Evolutionary conservation across 352 stramenopile species (phyloP), one percentile per base, ranked within the genome.

Genomic region (Plasmopara halstedii): DNA sequence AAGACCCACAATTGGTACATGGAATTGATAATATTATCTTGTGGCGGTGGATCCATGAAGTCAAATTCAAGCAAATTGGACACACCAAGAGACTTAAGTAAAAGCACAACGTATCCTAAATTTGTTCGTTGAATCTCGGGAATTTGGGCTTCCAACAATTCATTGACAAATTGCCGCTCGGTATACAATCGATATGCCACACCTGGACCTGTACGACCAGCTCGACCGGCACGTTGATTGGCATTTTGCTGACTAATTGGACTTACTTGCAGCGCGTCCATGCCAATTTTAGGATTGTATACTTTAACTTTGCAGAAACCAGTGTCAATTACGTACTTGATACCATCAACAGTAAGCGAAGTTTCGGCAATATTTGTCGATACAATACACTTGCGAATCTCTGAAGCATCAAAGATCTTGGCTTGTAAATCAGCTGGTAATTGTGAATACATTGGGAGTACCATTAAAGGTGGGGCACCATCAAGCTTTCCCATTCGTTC

Each of bases 381-480:
- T 40, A 98, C 86, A 53, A 99, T 98, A 43, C 96, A 97, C 62
- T 98, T 98, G 45, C 95, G 76, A 33, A 94, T 65, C 23, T 96
- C 85, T 3, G 92, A 96, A 2, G 91, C 85, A 55, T 98, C 93
- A 50, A 98, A 98, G 41, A 98, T 98, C 64, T 98, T 98, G 6
- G 93, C 90, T 64, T 99, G 97, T 10, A 99, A 60, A 61, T 99
- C 96, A 4, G 95, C 91, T 1, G 96, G 95, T 18, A 99, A 80
- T 63, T 99, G 95, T 33, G 92, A 98, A 70, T 99, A 99, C 95
- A 99, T 99, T n/a, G 97, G 97, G 7, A 99, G 74, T 26, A 99
- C 78, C 56, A 99, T 84, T 6, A 99, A 70, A 15, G 95, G 94
- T 15, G 92, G 89, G 3, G 92, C 82, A 32, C 90, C 88, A 23